phyloP scores from a whole-genome alignment of 2,329 filamentous ascomycete species.

The Colletotrichum higginsianum region DNA sequence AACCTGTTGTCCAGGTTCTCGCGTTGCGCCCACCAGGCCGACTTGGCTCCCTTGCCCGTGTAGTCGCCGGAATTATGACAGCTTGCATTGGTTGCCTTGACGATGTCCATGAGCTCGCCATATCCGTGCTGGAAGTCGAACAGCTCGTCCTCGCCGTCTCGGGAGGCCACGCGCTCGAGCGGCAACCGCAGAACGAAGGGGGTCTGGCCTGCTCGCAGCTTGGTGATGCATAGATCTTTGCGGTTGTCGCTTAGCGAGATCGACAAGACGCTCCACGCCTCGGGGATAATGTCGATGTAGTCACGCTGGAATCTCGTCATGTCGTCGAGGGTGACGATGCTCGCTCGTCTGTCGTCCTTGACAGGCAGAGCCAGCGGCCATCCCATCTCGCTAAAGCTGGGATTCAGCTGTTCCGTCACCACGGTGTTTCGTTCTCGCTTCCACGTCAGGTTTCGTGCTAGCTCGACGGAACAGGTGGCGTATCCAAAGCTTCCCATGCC shows the following conservation, averaged over 20 bases:
- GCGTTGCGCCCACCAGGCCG: constrained; percentile 91
- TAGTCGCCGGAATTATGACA: constrained; percentile 81
- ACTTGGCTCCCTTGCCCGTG: constrained; percentile 80
- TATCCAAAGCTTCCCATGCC: constrained; percentile 67
- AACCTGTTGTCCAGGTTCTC: constrained; percentile 84
- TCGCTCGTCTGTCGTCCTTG: constrained; percentile 55
- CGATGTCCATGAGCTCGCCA: constrained; percentile 85
- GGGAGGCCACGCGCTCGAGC: constrained; percentile 83
- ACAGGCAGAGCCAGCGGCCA: constrained; percentile 44
- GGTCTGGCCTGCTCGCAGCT: constrained; percentile 79
- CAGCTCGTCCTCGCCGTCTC: constrained; percentile 82
- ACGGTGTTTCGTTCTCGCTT: constrained; percentile 71
- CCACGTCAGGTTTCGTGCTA: constrained; percentile 79
- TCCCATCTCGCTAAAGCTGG: constrained; percentile 55
- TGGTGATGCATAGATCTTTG: constrained; percentile 91
- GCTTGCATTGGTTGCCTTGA: constrained; percentile 84
- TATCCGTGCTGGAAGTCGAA: constrained; percentile 89
- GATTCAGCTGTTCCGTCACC: constrained; percentile 40
- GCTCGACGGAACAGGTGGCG: constrained; percentile 76
- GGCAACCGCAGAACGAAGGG: constrained; percentile 92
- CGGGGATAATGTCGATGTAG: constrained; percentile 88
- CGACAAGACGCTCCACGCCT: constrained; percentile 87
- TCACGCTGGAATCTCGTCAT: constrained; percentile 80
- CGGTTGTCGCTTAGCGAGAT: constrained; percentile 85
- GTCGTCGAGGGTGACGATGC: constrained; percentile 64